Base-by-base conservation (phyloP, 2,329 filamentous ascomycete species). In the Neonectria punicea region DNA sequence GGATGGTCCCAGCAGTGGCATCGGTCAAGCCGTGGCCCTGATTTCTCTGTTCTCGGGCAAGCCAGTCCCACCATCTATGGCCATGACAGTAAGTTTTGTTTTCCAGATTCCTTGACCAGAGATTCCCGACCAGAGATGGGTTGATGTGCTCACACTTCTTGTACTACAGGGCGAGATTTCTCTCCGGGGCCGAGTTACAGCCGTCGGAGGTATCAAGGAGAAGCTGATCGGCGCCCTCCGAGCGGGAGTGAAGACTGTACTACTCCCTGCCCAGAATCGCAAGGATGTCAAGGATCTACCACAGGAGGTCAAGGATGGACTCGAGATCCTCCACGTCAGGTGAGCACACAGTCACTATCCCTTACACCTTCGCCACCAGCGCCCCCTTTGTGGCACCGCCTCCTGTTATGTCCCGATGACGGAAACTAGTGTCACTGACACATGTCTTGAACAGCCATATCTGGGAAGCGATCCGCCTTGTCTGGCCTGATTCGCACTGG, bases 181-280 rank as follows among this genome's bases (percentile, higher is more conserved):
- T 61, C 88, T 99, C 28, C 89, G 96, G 46, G 96, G 96, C 22
- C 90, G 94, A 69, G 92, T 99, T 61, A 93, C 96, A 80, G 93
- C 95, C 28, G 96, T 99, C 39, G 96, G 96, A 58, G 96, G 96
- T 18, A 98, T 99, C 82, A 98, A 98, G 82, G 95, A 99, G 87
- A 99, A 99, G 80, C 86, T 98, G 58, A 98, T 99, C 76, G 96
- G 96, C 22, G 96, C 96, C 9, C 85, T 97, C 76, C 88, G 95
- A 60, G 96, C 96, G 2, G 96, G 96, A 30, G 95, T 99, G 67
- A 97, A 97, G 86, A 95, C 93, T 34, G 95, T 99, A 8, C 79
- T 99, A 65, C 83, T 99, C 8, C 96, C 96, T 3, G 87, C 91
- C 34, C 91, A 93, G 72, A 99, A 99, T 78, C 87, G 90, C 68